Evolutionary conservation across 495 filamentous ascomycete genomes (phyloP).

Genomic region (Neurospora terricola): DNA sequence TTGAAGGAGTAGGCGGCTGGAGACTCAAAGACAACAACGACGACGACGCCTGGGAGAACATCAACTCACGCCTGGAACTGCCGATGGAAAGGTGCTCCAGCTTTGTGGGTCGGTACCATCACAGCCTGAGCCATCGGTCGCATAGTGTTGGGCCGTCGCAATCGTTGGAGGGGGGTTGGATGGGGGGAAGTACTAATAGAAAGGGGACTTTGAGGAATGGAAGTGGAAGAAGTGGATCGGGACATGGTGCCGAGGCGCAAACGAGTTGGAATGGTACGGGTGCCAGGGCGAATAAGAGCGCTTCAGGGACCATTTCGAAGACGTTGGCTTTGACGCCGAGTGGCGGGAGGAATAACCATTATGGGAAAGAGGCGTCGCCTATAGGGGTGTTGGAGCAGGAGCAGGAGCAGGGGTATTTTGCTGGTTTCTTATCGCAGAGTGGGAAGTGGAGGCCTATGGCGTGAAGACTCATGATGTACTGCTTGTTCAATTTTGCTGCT

Average conservation of each 20-base stretch:
- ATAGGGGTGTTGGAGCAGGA: not conserved
- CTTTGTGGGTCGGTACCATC: constrained; percentile 10
- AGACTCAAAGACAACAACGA: constrained; percentile 43
- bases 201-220: not conserved
- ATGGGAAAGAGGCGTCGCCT: not conserved
- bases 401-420: not conserved
- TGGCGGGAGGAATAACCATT: not conserved
- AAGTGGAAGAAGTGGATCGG: not conserved
- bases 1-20: constrained; percentile 83
- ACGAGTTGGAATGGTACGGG: not conserved
- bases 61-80: constrained; percentile 65
- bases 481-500: not conserved
- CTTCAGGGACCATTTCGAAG: not conserved
- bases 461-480: not conserved
- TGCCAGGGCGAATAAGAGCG: not conserved
- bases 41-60: constrained; percentile 58
- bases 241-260: not conserved
- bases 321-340: not conserved
- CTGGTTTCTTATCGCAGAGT: not conserved
- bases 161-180: not conserved
- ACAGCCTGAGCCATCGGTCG: constrained; percentile 18
- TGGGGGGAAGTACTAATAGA: not conserved
- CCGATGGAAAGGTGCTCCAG: constrained; percentile 52
- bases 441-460: not conserved
- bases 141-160: constrained; percentile 21